Base-by-base conservation (phyloP, 257 asterid species). In the Solanum raphanifolium region DNA sequence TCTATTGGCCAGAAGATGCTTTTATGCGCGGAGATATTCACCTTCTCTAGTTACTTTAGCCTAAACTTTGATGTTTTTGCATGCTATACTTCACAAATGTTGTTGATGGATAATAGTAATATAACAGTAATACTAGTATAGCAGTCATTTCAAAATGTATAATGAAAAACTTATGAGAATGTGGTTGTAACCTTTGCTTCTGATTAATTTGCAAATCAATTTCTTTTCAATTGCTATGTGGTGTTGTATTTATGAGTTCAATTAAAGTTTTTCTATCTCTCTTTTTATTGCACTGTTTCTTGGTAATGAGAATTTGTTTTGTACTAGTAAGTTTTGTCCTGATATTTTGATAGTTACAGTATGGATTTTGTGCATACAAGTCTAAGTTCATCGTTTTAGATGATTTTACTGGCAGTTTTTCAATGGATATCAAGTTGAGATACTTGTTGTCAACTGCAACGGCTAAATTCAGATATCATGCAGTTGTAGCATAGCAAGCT, bases 1-100 rank as follows among this genome's bases (percentile, higher is more conserved):
- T 52, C 62, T 52, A 16, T 16, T 52, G 91, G 96, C 62, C 96
- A 93, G n/a, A 95, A 89, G 98, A 96, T 87, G 93, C 96, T 62
- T 95, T 93, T 87, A 89, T 93, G 91, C 90, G 96, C 7, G 86
- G 98, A 86, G 97, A 96, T 91, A 90, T 94, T 87, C 98, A 94
- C 91, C 97, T 96, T 66, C 92, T 96, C 13, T 98, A 95, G 96
- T 98, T 94, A 65, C 88, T 68, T 41, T 82, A 62, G 88, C 3
- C 34, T 31, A 23, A 15, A 38, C 32, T 65, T 5, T 6, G 38
- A 83, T 55, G 36, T 52, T 52, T 68, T 18, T 52, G 29, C 13
- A 46, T 27, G 25, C 32, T 43, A 36, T 18, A 43, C 62, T 62
- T 23, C 29, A 23, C 69, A 62, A 48, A 48, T 48, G 23, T 48